Percentiles rank a stretch among this genome's conserved stretches.
Evolutionary conservation across 225 moss, liverwort and hornwort species (phyloP).

Genomic region (Pseudoscleropodium purum): DNA sequence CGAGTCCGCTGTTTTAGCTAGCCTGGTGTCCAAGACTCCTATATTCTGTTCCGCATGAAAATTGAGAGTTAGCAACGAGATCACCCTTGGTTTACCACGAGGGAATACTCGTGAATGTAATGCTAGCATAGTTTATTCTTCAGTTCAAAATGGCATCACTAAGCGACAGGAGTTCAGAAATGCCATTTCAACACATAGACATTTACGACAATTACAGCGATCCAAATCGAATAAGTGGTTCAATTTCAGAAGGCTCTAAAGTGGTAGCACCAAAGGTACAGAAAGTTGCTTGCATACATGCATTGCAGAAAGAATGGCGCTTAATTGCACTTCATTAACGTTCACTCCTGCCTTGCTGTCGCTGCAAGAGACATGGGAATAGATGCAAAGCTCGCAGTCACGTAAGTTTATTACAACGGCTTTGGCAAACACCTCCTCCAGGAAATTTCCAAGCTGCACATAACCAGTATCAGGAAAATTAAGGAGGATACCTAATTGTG

Average conservation of each 20-base stretch:
- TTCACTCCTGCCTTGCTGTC: conserved; percentile 29
- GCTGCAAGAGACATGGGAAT: conserved; percentile 35
- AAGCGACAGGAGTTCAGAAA: not conserved
- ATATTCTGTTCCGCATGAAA: conserved; percentile 41
- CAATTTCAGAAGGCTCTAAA: not conserved
- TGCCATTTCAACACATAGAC: not conserved
- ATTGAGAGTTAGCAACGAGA: not conserved
- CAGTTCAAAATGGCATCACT: not conserved
- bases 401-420: conserved; percentile 40
- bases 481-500: not conserved
- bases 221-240: not conserved
- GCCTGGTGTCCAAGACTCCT: conserved; percentile 57
- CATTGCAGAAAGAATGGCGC: conserved; percentile 72
- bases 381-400: conserved; percentile 43
- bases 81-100: not conserved
- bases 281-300: conserved; percentile 47
- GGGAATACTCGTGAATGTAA: not conserved
- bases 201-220: not conserved
- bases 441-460: conserved; percentile 50
- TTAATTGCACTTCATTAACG: conserved; percentile 36
- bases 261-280: not conserved
- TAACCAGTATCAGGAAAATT: not conserved
- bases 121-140: not conserved
- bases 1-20: conserved; percentile 68
- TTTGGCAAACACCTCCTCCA: conserved; percentile 57